phyloP scores from a whole-genome alignment of 2,329 filamentous ascomycete genomes.

The Hyphodiscus sp. region DNA sequence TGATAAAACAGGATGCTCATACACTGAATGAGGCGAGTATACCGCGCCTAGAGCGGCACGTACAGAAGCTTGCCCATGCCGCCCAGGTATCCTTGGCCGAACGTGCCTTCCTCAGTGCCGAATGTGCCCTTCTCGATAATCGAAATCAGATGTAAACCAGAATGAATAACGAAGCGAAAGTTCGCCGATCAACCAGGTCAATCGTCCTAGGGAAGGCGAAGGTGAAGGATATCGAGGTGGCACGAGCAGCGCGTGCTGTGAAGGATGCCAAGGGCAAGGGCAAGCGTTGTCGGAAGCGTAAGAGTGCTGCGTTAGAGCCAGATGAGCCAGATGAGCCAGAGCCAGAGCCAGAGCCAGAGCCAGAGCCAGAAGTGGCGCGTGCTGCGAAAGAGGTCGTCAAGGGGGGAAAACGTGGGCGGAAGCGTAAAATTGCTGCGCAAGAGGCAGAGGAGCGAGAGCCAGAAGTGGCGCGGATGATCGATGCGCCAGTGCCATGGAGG shows the following conservation, averaged over 20 bases:
- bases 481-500: background rate
- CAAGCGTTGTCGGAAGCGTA: slow-evolving; percentile 9
- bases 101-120: no score
- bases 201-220: slow-evolving; percentile 1
- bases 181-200: slow-evolving; percentile 4
- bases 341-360: slow-evolving; percentile 3
- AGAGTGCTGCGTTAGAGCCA: slow-evolving; percentile 3
- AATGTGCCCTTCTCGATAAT: slow-evolving; percentile 23
- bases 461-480: background rate
- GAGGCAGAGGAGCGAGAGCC: background rate
- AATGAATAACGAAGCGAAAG: slow-evolving; percentile 7
- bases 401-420: background rate
- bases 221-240: background rate
- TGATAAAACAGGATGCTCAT: slow-evolving; percentile 20
- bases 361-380: slow-evolving; percentile 8
- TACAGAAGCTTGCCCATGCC: slow-evolving; percentile 7
- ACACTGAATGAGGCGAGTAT: background rate
- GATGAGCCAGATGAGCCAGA: slow-evolving; percentile 4
- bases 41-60: background rate
- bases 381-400: background rate
- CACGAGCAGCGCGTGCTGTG: slow-evolving; percentile 6
- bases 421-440: background rate
- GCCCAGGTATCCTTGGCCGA: slow-evolving; percentile 15
- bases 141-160: slow-evolving; percentile 21
- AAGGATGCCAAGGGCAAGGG: slow-evolving; percentile 19